Base-by-base conservation (phyloP, 352 stramenopile genomes). In the Peronospora farinosa region DNA sequence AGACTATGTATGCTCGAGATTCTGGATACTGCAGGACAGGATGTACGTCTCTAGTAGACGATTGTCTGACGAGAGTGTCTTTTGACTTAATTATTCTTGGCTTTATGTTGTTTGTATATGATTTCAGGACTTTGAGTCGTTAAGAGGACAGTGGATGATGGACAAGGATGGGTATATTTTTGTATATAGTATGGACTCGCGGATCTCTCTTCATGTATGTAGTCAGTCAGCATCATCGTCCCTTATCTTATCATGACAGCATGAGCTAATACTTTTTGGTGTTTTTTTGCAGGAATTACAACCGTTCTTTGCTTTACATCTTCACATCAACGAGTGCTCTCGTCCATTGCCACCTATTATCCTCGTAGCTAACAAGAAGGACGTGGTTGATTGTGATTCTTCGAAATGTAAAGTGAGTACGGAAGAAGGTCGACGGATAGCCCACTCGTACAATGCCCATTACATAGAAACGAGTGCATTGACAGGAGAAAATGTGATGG, bases 141-240 rank as follows among this genome's bases (percentile, higher is more conserved):
- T 96, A 25, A 71, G 86, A 45, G 78, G 76, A 15, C 82, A 92
- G 58, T 95, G 84, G 78, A 95, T 96, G 82, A 92, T 93, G 79
- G 84, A 92, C 65, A 94, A 94, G 56, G 79, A 94, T 66, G 84
- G 79, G 56, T 94, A 94, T 60, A 78, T 94, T 50, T 95, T 95
- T 78, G 84, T 95, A 47, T 95, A 93, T 68, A 88, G 74, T 66
- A 91, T 95, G 76, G 79, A 93, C 68, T 92, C 81, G 52, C 74
- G 80, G 33, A 85, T 87, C 60, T 92, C 78, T 50, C 71, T 95
- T 35, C 78, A 92, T 58, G 78, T 86, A 81, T 28, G 64, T 62
- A 47, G 6, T 51, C 28, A 6, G 28, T 3, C 21, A 23, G 2
- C 21, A n/a, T n/a, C 23, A 32, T 32, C 28, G 28, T 32, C 12